phyloP scores from a whole-genome alignment of 352 stramenopile species.

The Phytophthora citrophthora region DNA sequence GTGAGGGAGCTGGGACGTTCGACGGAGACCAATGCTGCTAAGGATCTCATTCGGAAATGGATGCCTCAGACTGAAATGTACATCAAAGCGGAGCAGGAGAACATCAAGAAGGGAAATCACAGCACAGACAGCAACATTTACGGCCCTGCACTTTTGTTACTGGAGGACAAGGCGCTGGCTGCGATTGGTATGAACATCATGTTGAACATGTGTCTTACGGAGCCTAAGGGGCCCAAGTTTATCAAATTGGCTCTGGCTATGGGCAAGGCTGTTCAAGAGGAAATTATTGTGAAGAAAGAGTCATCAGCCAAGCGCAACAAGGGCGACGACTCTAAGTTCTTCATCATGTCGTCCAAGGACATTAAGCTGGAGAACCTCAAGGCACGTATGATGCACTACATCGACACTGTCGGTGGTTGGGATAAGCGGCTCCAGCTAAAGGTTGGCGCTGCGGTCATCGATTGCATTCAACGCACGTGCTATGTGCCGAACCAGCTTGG shows the following conservation, averaged over 20 bases:
- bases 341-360: constrained; percentile 29
- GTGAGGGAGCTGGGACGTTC: constrained; percentile 53
- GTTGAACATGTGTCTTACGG: constrained; percentile 73
- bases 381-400: constrained; percentile 59
- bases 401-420: constrained; percentile 86
- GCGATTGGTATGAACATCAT: constrained; percentile 72
- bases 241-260: constrained; percentile 81
- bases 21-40: constrained; percentile 63
- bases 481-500: constrained; percentile 54
- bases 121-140: constrained; percentile 81
- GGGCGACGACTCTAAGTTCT: constrained; percentile 31
- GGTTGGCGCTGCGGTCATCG: constrained; percentile 81
- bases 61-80: constrained; percentile 46
- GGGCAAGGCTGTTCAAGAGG: constrained; percentile 78
- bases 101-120: constrained; percentile 59
- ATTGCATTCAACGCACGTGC: constrained; percentile 83
- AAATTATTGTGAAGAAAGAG: constrained; percentile 73
- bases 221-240: constrained; percentile 76
- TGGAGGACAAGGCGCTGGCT: constrained; percentile 60
- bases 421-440: constrained; percentile 91
- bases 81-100: constrained; percentile 57
- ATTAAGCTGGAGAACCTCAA: constrained; percentile 48
- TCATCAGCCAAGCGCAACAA: constrained; percentile 33
- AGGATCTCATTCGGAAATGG: constrained; percentile 72
- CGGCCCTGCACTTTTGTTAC: constrained; percentile 65